These are phyloP conservation scores for Aureobasidium mangrovei DNA, from an alignment of 2,329 filamentous ascomycete species.

Conservation along the genomic window DNA sequence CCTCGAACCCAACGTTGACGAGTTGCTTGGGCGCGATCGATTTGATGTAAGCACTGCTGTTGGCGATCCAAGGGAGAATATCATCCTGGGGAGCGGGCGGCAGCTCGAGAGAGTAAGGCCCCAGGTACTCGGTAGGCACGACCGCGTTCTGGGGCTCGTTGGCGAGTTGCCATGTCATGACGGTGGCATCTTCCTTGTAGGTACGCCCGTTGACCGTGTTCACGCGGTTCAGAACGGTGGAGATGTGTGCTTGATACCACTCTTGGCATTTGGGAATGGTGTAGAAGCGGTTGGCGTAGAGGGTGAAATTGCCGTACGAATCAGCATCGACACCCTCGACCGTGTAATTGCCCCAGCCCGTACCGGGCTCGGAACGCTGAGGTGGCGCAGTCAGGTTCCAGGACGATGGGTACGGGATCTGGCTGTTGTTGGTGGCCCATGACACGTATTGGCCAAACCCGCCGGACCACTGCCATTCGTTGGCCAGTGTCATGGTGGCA, in stretches of 20 bases:
- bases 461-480: slow-evolving; percentile 35
- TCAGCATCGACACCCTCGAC: slow-evolving; percentile 27
- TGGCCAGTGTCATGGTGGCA: slow-evolving; percentile 32
- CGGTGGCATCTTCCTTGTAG: slow-evolving; percentile 31
- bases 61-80: slow-evolving; percentile 30
- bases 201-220: slow-evolving; percentile 30
- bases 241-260: slow-evolving; percentile 32
- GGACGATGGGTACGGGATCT: slow-evolving; percentile 30
- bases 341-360: slow-evolving; percentile 34
- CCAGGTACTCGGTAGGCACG: slow-evolving; percentile 21
- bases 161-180: slow-evolving; percentile 35
- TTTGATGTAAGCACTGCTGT: slow-evolving; percentile 31
- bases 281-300: slow-evolving; percentile 30
- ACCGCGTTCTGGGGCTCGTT: slow-evolving; percentile 31
- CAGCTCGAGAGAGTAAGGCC: slow-evolving; percentile 24
- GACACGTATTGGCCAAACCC: slow-evolving; percentile 32
- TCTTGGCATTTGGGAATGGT: slow-evolving; percentile 27
- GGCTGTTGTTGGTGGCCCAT: slow-evolving; percentile 28
- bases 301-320: slow-evolving; percentile 23
- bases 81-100: slow-evolving; percentile 26
- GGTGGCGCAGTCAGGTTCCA: slow-evolving; percentile 32
- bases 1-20: slow-evolving; percentile 31
- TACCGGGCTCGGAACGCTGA: slow-evolving; percentile 25
- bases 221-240: slow-evolving; percentile 27
- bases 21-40: slow-evolving; percentile 30